Evolutionary conservation across 768 basidiomycete genomes (phyloP).

Genomic region (Cyathus striatus): DNA sequence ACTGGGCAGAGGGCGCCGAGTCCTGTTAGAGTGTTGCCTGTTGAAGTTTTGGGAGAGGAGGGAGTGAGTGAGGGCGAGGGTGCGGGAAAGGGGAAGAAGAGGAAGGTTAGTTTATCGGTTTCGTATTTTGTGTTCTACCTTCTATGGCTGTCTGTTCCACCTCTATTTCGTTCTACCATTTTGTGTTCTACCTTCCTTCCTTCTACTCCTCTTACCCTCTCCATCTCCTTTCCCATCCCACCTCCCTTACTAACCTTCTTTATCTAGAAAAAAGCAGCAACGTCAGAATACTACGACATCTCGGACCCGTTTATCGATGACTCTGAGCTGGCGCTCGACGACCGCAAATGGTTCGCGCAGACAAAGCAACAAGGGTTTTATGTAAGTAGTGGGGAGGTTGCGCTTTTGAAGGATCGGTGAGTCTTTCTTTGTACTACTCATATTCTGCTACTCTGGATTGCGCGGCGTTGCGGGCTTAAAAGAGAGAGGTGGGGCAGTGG

Average conservation of each 20-base stretch:
- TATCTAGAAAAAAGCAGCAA: constrained; percentile 42
- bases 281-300: constrained; percentile 81
- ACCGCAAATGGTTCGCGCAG: constrained; percentile 85
- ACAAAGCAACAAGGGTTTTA: constrained; percentile 94
- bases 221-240: background rate
- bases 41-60: constrained; percentile 34
- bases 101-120: constrained; percentile 22
- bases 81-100: constrained; percentile 16
- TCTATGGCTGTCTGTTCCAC: constrained; percentile 2
- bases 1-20: constrained; percentile 63
- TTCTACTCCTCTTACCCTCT: background rate
- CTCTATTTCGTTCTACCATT: background rate
- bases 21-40: constrained; percentile 46
- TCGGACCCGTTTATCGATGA: constrained; percentile 97
- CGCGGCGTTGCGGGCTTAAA: no score
- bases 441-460: constrained; percentile 4
- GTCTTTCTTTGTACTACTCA: constrained; percentile 8
- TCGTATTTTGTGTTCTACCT: background rate
- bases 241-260: background rate
- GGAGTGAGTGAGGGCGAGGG: constrained; percentile 54
- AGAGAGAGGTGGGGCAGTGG: no score
- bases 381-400: constrained; percentile 84
- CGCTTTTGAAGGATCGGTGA: constrained; percentile 73
- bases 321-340: constrained; percentile 85
- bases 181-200: no score